These are phyloP conservation scores for Yamadazyma dushanensis DNA, from an alignment of 1,139 yeast species.

Conservation along the genomic window DNA sequence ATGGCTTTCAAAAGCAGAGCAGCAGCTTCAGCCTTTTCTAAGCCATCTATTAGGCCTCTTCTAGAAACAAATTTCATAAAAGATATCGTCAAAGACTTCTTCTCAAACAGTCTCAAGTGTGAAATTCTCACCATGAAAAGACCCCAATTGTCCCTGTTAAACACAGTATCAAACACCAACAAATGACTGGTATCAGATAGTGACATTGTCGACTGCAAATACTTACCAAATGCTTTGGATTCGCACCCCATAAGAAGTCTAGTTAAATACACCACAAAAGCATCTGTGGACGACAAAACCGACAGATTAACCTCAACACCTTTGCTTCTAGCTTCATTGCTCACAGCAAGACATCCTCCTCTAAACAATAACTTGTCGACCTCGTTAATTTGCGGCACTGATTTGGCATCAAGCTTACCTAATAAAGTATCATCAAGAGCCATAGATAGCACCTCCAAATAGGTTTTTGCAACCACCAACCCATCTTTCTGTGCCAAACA, in stretches of 20 bases:
- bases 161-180: constrained; percentile 25
- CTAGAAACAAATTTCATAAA: constrained; percentile 5
- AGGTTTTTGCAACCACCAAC: constrained; percentile 4
- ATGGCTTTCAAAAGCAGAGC: neutral
- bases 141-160: constrained; percentile 22
- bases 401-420: constrained; percentile 10
- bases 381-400: constrained; percentile 26
- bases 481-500: neutral
- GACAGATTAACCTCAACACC: constrained; percentile 9
- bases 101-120: constrained; percentile 22
- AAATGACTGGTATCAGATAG: constrained; percentile 20
- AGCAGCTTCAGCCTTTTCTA: constrained; percentile 6
- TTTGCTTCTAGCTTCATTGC: constrained; percentile 23
- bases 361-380: constrained; percentile 38
- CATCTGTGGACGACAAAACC: constrained; percentile 19
- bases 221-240: constrained; percentile 18
- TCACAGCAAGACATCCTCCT: constrained; percentile 26
- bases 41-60: constrained; percentile 3
- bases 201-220: constrained; percentile 25
- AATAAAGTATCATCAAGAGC: constrained; percentile 23
- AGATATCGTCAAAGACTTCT: constrained; percentile 1
- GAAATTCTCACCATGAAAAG: constrained; percentile 18
- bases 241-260: constrained; percentile 15
- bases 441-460: constrained; percentile 13
- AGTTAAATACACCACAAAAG: constrained; percentile 24